Base-by-base conservation (phyloP, 768 basidiomycete genomes). In the Candolleomyces eurysporus region DNA sequence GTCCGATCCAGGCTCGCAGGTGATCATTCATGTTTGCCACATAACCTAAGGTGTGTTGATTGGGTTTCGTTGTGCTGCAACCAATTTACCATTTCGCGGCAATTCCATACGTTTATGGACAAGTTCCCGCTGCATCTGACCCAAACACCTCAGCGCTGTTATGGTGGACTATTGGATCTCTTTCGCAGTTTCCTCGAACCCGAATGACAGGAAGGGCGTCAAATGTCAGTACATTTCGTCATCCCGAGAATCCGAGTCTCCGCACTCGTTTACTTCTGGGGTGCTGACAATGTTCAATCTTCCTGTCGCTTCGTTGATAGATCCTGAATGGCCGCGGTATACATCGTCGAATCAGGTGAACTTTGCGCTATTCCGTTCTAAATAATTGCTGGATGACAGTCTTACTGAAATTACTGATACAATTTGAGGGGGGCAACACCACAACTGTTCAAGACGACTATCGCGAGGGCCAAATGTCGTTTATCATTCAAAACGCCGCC, bases 151-250 rank as follows among this genome's bases (percentile, higher is more conserved):
- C 6, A 78, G 76, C 58, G 64, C 59, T 19, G 56, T 69, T 21
- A 76, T 79, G 72, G 70, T 77, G 30, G 75, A 79, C 60, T 79
- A 78, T 57, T 79, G 76, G 78, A 70, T 79, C 8, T 79, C 78
- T 4, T 79, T 78, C 57, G 73, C 73, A 1, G 75, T 69, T 3
- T 73, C 70, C 43, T 63, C 78, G 40, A 69, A 77, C 58, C 78
- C 77, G 7, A 79, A 79, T 61, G 78, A 79, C 52, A 70, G 71
- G 4, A 68, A 64, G 22, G 77, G 78, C 16, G 50, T 53, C 42
- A 21, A 67, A 59, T 74, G 77, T 77, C 59, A 43, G 73, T 69
- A 26, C 6, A 22, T 21, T 53, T 59, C 36, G 36, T 36, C 5
- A 36, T 36, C 11, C 36, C 36, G 11, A 36, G 48, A 30, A 26